A percentile compares a stretch with the other conserved stretches of the same genome.
phyloP scores from a whole-genome alignment of 2,329 filamentous ascomycete genomes.

The Colletotrichum tropicicola region DNA sequence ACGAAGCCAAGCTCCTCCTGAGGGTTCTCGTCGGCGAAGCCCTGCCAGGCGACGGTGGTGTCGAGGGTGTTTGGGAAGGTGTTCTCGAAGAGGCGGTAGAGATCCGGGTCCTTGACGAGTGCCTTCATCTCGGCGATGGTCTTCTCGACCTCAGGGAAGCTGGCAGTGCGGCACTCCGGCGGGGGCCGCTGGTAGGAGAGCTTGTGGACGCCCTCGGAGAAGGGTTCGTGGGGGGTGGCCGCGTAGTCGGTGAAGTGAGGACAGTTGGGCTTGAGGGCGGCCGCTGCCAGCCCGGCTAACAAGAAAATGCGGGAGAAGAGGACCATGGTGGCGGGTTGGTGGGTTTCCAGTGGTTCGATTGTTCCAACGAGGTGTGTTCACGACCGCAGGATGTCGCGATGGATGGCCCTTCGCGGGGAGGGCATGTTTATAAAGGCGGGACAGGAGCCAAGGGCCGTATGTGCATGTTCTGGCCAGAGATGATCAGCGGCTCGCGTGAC shows the following conservation, averaged over 20 bases:
- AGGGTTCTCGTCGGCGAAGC: conserved; percentile 62
- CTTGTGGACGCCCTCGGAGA: conserved; percentile 78
- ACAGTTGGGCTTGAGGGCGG: conserved; percentile 38
- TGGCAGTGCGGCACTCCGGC: conserved; percentile 81
- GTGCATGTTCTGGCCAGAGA: conserved; percentile 8
- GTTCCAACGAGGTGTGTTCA: not conserved
- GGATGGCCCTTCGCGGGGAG: not conserved
- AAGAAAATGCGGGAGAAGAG: not conserved
- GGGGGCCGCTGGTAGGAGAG: conserved; percentile 85
- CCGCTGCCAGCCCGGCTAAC: conserved; percentile 25
- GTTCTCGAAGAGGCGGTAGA: conserved; percentile 77
- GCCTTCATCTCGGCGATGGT: conserved; percentile 76
- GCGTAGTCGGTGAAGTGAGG: conserved; percentile 47
- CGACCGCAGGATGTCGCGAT: conserved; percentile 1
- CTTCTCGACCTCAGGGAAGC: conserved; percentile 78
- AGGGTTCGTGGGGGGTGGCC: conserved; percentile 66
- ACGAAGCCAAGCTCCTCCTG: conserved; percentile 74
- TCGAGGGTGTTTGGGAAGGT: conserved; percentile 80
- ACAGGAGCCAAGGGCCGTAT: not conserved
- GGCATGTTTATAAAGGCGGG: conserved; percentile 6
- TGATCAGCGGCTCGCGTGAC: conserved; percentile 14
- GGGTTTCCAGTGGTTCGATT: not conserved
- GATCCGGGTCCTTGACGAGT: conserved; percentile 78
- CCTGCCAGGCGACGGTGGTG: conserved; percentile 76
- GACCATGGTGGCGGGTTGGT: not conserved